phyloP scores from a whole-genome alignment of 768 basidiomycete species.

The Nidula microcarpa region DNA sequence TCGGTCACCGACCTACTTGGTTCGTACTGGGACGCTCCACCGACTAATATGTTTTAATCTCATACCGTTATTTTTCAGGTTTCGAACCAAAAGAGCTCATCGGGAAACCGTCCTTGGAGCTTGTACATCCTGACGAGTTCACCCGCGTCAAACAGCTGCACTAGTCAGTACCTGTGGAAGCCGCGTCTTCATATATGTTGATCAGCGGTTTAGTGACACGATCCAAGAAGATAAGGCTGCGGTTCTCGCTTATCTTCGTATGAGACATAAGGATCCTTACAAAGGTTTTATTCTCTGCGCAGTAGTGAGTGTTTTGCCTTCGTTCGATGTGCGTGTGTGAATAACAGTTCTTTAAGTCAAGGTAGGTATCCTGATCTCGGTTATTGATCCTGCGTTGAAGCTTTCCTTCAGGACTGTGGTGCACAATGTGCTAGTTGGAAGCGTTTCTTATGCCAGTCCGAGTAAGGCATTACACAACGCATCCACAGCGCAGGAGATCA shows the following conservation, averaged over 20 bases:
- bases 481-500: constrained; percentile 80
- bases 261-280: constrained; percentile 77
- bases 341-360: constrained; percentile 15
- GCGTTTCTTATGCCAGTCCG: constrained; percentile 74
- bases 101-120: constrained; percentile 64
- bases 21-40: constrained; percentile 14
- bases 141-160: constrained; percentile 63
- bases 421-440: constrained; percentile 72
- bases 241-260: constrained; percentile 71
- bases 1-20: constrained; percentile 67
- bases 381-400: neutral
- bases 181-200: constrained; percentile 1
- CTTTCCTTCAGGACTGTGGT: constrained; percentile 52
- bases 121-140: constrained; percentile 82
- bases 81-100: constrained; percentile 73
- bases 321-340: neutral
- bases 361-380: constrained; percentile 14
- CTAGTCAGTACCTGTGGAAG: constrained; percentile 42
- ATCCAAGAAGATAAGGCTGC: constrained; percentile 80
- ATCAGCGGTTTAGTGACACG: constrained; percentile 50
- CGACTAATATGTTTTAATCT: neutral
- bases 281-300: constrained; percentile 74
- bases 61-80: constrained; percentile 32
- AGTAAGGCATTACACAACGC: constrained; percentile 77
- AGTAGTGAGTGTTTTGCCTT: constrained; percentile 47